Evolutionary conservation across 768 basidiomycete genomes (phyloP), one percentile per base, ranked within the genome.

Genomic region (Scleroderma bovista): DNA sequence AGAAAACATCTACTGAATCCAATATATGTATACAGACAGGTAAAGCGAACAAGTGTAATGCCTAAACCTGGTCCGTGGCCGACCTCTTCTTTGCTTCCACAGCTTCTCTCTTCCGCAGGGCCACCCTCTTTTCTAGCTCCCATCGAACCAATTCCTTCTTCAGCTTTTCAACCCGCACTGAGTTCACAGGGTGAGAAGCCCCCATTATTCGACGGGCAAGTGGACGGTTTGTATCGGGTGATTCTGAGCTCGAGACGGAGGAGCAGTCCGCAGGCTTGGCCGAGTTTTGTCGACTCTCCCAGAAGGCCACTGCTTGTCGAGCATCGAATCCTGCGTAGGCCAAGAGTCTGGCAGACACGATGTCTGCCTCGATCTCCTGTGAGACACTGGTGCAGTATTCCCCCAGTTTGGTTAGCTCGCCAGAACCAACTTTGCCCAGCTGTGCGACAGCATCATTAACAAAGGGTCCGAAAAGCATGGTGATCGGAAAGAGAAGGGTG

Each of bases 301-400:
- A 97, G 64, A 96, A 95, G 13, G 69, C 72, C 39, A 93, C 75
- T 7, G 95, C 89, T 41, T 75, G 72, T 32, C 85, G 80, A 3
- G 94, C 88, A 69, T 96, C 91, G 61, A 88, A 97, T 6, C 93
- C 91, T 0, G 94, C 87, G 62, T 92, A 80, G 0, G 94, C 92
- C 32, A 99, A 80, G n/a, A 99, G 72, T 53, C 93, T 77, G 7
- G 86, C 78, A 12, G 90, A 93, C 33, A 94, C 92, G 29, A 91
- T 69, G 62, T 97, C 93, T 13, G 93, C 95, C 64, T 99, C 95
- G 13, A 89, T 79, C 65, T 99, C 95, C 64, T 97, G 88, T 40
- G 77, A 79, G 51, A 83, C 72, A 51, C 81, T 89, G 41, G 85
- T 90, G 61, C 92, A 94, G 46, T 80, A 76, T 57, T 86, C 83